Evolutionary conservation across 192 early-diverging fungal species (phyloP).

Genomic region (Dissophora ornata): DNA sequence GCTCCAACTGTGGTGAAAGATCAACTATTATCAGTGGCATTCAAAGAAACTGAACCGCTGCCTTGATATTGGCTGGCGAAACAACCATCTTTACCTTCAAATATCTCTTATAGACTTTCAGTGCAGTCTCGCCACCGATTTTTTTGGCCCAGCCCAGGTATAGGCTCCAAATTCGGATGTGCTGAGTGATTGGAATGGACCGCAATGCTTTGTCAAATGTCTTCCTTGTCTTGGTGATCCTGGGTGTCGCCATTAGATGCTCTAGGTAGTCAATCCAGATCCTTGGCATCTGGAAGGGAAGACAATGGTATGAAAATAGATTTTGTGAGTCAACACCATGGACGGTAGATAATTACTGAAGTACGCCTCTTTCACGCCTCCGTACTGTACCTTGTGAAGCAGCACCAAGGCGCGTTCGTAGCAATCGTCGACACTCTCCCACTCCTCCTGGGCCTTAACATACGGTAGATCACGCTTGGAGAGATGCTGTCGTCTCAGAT

Average conservation of each 20-base stretch:
- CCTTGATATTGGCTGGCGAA: too few species aligned
- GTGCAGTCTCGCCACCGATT: constrained; percentile 84
- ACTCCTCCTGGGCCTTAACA: constrained; percentile 67
- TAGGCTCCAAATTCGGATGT: constrained; percentile 85
- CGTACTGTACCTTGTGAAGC: constrained; percentile 79
- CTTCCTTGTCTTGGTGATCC: constrained; percentile 77
- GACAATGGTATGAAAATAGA: neutral
- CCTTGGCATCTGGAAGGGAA: constrained; percentile 77
- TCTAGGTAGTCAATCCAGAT: constrained; percentile 88
- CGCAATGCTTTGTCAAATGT: constrained; percentile 92
- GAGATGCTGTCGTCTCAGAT: constrained; percentile 66
- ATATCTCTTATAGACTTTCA: constrained; percentile 85
- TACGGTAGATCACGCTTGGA: constrained; percentile 61
- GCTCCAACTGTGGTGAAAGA: too few species aligned
- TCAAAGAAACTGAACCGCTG: too few species aligned
- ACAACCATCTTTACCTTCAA: constrained; percentile 80
- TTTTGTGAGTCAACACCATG: too few species aligned
- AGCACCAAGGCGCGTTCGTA: constrained; percentile 92
- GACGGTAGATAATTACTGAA: too few species aligned
- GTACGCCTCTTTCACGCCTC: neutral
- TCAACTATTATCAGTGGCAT: too few species aligned
- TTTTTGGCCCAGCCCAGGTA: constrained; percentile 85
- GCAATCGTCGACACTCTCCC: constrained; percentile 73
- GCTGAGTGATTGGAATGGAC: constrained; percentile 93
- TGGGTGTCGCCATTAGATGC: constrained; percentile 76